phyloP scores from a whole-genome alignment of 768 basidiomycete genomes.

The Tricholoma sp. region DNA sequence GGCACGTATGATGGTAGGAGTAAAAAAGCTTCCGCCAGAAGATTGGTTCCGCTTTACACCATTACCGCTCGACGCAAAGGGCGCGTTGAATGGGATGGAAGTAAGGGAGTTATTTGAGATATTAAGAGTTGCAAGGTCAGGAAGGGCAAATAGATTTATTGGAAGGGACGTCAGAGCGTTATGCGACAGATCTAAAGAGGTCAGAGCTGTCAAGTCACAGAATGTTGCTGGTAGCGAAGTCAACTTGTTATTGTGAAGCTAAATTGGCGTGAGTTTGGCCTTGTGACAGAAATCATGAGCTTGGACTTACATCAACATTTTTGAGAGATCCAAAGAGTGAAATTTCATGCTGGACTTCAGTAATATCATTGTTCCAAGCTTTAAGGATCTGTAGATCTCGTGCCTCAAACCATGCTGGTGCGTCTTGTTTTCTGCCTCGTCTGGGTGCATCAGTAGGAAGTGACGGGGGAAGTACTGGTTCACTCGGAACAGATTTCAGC shows the following conservation, averaged over 20 bases:
- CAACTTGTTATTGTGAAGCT: conserved; percentile 78
- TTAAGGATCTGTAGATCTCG: conserved; percentile 75
- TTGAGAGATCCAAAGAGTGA: conserved; percentile 82
- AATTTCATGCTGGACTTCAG: conserved; percentile 77
- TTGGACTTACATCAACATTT: conserved; percentile 61
- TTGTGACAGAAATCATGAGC: not conserved
- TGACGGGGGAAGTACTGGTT: conserved; percentile 44
- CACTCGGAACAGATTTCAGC: conserved; percentile 59
- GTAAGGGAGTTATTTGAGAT: conserved; percentile 66
- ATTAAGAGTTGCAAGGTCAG: conserved; percentile 61
- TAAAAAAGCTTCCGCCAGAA: conserved; percentile 55
- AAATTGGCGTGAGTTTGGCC: conserved; percentile 2
- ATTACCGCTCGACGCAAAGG: conserved; percentile 36
- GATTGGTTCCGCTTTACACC: conserved; percentile 23
- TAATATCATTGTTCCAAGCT: conserved; percentile 76
- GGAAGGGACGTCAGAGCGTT: conserved; percentile 65
- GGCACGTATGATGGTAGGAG: conserved; percentile 56
- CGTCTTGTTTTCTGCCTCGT: conserved; percentile 36
- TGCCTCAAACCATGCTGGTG: conserved; percentile 76
- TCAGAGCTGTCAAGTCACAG: conserved; percentile 62
- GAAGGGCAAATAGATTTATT: conserved; percentile 59
- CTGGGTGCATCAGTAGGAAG: conserved; percentile 30
- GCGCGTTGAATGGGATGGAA: conserved; percentile 55
- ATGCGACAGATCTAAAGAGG: conserved; percentile 68
- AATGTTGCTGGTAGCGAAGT: conserved; percentile 57